Percentiles rank a stretch among this genome's conserved stretches.
phyloP scores from a whole-genome alignment of 164 flowering plant genomes.

The Annona cherimola region DNA sequence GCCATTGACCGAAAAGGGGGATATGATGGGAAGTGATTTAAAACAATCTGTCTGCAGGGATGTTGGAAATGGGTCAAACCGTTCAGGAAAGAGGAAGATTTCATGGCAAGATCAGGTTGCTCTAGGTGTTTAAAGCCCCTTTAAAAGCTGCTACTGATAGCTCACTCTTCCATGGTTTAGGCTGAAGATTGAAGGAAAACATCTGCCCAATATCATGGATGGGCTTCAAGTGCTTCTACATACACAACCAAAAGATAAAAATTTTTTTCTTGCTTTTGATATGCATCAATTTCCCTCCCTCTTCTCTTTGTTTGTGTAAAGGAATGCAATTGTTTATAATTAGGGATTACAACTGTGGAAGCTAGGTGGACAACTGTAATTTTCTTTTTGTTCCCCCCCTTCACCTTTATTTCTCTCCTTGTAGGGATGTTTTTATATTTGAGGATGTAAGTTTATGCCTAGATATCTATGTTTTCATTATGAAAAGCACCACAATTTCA shows the following conservation, averaged over 20 bases:
- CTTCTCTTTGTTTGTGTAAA: not conserved
- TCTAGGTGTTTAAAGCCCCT: constrained; percentile 49
- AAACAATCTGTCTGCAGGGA: constrained; percentile 52
- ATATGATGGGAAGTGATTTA: constrained; percentile 41
- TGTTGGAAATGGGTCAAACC: constrained; percentile 40
- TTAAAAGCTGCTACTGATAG: not conserved
- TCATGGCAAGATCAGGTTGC: constrained; percentile 93
- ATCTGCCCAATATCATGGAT: not conserved
- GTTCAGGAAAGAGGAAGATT: constrained; percentile 66
- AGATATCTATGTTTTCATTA: too few species aligned
- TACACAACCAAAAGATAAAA: not conserved
- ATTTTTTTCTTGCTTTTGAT: not conserved
- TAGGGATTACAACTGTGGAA: not conserved
- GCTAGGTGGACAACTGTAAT: too few species aligned
- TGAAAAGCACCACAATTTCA: too few species aligned
- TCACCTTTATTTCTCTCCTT: too few species aligned
- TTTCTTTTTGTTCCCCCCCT: too few species aligned
- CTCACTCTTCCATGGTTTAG: not conserved
- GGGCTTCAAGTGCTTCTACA: not conserved
- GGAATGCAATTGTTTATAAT: not conserved
- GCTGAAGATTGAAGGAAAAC: not conserved
- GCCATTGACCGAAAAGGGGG: constrained; percentile 23
- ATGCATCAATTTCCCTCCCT: not conserved
- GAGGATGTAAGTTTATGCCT: too few species aligned
- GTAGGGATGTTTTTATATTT: too few species aligned